phyloP scores from a whole-genome alignment of 2,329 filamentous ascomycete genomes.

The Ascochyta lentis region DNA sequence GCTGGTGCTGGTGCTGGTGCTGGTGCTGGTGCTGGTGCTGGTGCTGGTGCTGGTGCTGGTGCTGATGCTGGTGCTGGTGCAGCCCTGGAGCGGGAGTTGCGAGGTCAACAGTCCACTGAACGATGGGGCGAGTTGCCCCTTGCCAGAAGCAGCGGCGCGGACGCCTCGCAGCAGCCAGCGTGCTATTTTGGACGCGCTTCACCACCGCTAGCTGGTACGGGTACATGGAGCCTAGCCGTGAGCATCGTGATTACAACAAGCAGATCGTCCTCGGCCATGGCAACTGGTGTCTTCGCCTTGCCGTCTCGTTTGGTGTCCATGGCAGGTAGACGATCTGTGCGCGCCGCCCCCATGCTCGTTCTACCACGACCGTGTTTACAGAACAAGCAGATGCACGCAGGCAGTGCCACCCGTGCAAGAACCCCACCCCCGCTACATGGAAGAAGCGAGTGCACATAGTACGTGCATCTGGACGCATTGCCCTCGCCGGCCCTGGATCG shows the following conservation, averaged over 20 bases:
- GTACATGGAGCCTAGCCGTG: constrained; percentile 6
- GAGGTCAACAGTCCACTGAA: constrained; percentile 18
- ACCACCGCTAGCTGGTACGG: constrained; percentile 11
- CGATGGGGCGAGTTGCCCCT: constrained; percentile 10
- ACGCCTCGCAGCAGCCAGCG: constrained; percentile 9
- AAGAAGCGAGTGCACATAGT: neutral
- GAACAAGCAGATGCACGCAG: too few relatives aligned
- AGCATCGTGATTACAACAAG: constrained; percentile 12
- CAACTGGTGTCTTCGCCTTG: neutral
- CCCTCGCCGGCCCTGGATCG: constrained; percentile 9
- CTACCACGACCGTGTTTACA: neutral
- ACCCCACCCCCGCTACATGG: constrained; percentile 4
- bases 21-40: constrained; percentile 1
- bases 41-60: neutral
- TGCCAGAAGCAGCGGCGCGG: constrained; percentile 12
- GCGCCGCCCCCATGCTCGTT: neutral
- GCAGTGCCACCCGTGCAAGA: neutral
- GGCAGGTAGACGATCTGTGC: neutral
- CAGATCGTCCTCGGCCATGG: constrained; percentile 11
- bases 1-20: constrained; percentile 2
- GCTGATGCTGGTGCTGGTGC: neutral
- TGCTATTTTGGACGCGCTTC: constrained; percentile 6
- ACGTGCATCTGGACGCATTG: neutral
- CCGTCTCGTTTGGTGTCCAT: neutral
- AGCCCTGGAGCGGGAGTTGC: constrained; percentile 16